These are phyloP conservation scores for Neurospora sp. DNA, from an alignment of 495 filamentous ascomycete genomes.

Conservation along the genomic window DNA sequence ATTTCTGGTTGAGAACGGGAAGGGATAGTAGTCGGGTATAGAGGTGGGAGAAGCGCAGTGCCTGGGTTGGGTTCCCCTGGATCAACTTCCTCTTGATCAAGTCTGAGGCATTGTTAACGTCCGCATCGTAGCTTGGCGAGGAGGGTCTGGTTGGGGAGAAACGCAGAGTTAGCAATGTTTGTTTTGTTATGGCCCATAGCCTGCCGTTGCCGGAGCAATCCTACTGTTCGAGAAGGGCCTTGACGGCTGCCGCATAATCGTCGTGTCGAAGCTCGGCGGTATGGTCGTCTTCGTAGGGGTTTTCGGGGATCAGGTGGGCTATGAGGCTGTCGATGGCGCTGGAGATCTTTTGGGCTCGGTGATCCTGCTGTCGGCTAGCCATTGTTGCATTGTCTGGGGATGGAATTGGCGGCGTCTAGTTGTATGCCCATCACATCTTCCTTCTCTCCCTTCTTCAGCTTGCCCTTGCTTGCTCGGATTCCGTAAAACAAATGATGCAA, in stretches of 20 bases:
- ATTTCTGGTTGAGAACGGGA: constrained; percentile 89
- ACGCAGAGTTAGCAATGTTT: not conserved
- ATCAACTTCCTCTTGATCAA: constrained; percentile 81
- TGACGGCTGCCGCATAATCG: constrained; percentile 40
- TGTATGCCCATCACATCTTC: not conserved
- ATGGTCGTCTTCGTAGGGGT: constrained; percentile 39
- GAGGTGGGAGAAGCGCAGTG: constrained; percentile 77
- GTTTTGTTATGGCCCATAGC: not conserved
- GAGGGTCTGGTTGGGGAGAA: not conserved
- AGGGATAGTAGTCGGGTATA: constrained; percentile 79
- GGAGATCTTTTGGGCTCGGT: constrained; percentile 34
- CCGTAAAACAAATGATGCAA: not conserved
- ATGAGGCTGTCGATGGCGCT: constrained; percentile 49
- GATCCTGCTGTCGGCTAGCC: constrained; percentile 17
- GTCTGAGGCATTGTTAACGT: constrained; percentile 84
- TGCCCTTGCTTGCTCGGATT: not conserved
- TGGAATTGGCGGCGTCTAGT: not conserved
- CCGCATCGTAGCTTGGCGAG: constrained; percentile 19
- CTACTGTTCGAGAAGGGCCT: constrained; percentile 40
- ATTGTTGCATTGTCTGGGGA: constrained; percentile 28
- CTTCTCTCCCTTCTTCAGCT: not conserved
- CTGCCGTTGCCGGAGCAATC: not conserved
- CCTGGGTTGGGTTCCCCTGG: constrained; percentile 69
- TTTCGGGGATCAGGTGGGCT: constrained; percentile 38
- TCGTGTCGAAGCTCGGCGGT: constrained; percentile 40